Conservation (phyloP, 139 green algal species). For the Coccomyxa sp. region DNA sequence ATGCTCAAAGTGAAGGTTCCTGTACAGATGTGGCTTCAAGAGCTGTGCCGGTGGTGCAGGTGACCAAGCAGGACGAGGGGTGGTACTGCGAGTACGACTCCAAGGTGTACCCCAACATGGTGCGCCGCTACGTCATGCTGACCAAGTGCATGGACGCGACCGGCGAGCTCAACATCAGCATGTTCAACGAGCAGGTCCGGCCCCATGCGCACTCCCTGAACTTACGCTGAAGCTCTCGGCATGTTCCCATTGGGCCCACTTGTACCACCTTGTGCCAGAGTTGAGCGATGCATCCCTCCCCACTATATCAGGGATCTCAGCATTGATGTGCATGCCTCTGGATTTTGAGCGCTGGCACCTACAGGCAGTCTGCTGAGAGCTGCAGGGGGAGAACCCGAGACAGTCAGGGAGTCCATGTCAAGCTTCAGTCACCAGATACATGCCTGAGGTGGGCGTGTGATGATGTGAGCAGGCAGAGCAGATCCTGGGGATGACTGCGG, state of each 20-base stretch:
- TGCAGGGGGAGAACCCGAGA: neutral
- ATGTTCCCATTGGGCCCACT: neutral
- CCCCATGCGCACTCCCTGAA: neutral
- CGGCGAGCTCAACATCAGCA: constrained; percentile 24
- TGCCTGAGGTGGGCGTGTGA: neutral
- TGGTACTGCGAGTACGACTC: constrained; percentile 67
- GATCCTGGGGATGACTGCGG: constrained; percentile 45
- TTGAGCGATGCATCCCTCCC: neutral
- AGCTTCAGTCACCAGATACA: neutral
- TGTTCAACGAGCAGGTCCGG: constrained; percentile 68
- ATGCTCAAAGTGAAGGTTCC: neutral
- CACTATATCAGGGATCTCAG: neutral
- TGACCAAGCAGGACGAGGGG: constrained; percentile 46
- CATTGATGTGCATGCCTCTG: neutral
- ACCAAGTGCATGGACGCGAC: constrained; percentile 18
- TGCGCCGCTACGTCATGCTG: constrained; percentile 61
- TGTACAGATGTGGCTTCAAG: neutral
- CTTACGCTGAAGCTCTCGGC: neutral
- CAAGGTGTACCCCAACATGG: constrained; percentile 24
- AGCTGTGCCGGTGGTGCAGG: constrained; percentile 12
- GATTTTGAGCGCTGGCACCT: neutral
- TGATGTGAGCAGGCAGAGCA: constrained; percentile 19
- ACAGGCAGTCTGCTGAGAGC: neutral
- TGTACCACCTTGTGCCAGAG: neutral
- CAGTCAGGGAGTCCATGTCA: neutral